Evolutionary conservation across 345 rosid genomes (phyloP).

Genomic region (Ricinus communis): DNA sequence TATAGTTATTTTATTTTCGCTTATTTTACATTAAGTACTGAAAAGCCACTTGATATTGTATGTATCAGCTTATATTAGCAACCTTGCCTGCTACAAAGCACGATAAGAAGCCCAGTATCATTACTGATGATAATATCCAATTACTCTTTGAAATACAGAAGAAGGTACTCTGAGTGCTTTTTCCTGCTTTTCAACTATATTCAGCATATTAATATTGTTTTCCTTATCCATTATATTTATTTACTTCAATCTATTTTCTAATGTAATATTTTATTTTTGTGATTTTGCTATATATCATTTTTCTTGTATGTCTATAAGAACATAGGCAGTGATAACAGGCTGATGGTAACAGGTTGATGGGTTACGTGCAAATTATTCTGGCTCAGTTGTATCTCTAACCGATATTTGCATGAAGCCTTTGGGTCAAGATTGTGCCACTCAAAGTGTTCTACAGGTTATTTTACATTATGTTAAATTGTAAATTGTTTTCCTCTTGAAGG

Average conservation of each 20-base stretch:
- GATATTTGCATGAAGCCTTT: conserved; percentile 35
- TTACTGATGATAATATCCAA: conserved; percentile 27
- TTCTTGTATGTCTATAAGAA: not conserved
- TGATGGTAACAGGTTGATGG: conserved; percentile 24
- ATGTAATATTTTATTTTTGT: not conserved
- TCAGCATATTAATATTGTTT: not conserved
- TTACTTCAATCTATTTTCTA: not conserved
- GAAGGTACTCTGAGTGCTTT: conserved; percentile 11
- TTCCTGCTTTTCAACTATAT: not conserved
- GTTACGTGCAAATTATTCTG: conserved; percentile 25
- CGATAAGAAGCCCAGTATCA: conserved; percentile 15
- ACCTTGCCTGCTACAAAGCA: conserved; percentile 14
- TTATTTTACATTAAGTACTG: not conserved
- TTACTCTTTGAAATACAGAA: conserved; percentile 28
- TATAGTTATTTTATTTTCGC: not conserved
- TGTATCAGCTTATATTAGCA: conserved; percentile 27
- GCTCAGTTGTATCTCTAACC: conserved; percentile 24
- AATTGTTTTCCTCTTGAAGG: not conserved
- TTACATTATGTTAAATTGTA: conserved; percentile 8
- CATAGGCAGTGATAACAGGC: not conserved
- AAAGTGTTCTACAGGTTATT: conserved; percentile 30
- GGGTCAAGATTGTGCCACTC: conserved; percentile 30
- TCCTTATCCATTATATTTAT: no score
- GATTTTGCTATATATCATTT: not conserved
- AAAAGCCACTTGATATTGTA: not conserved